Base-by-base conservation (phyloP, 371 early-diverging fungal genomes). In the Lichtheimia hyalospora region DNA sequence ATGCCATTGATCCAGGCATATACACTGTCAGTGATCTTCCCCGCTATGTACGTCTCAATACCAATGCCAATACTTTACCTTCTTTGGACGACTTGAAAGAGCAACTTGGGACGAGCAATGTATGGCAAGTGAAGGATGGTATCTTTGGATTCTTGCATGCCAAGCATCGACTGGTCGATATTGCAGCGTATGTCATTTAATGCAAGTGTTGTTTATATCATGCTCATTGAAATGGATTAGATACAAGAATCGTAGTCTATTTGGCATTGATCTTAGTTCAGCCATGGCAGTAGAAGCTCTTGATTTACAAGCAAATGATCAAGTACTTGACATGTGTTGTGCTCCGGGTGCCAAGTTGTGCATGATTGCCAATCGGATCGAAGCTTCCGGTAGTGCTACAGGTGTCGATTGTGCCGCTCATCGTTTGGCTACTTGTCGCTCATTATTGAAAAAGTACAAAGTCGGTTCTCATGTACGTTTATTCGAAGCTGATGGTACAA, bases 261-360 rank as follows among this genome's bases (percentile, higher is more conserved):
- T 89, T 66, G 97, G 95, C 2, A 92, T 95, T 62, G 95, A 95
- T 66, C 73, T 94, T 7, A 89, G 91, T 60, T 93, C 93, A 0
- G 95, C 88, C 0, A 77, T 92, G 58, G 64, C 91, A 62, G 81
- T 81, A 3, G 63, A 70, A 27, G 89, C 92, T 0, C 71, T 92
- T 6, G 77, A 74, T 0, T 69, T 89, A 0, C 23, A 77, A 16
- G 64, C 77, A 0, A 74, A 86, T 28, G 89, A 94, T 56, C 89
- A 94, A 58, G 86, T 94, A 2, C 71, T 94, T 16, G 93, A 94
- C 73, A 61, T 93, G 13, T 93, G 94, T 58, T 92, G 86, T 58
- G 90, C 89, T 13, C 89, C 89, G 3, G 93, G 96, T 1, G 92
- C 89, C 15, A 97, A 97, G 62, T 77, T 96, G 13, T 87, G 91